Evolutionary conservation across 225 moss, liverwort and hornwort species (phyloP), one percentile per base, ranked within the genome.

Genomic region (Takakia lepidozioides): DNA sequence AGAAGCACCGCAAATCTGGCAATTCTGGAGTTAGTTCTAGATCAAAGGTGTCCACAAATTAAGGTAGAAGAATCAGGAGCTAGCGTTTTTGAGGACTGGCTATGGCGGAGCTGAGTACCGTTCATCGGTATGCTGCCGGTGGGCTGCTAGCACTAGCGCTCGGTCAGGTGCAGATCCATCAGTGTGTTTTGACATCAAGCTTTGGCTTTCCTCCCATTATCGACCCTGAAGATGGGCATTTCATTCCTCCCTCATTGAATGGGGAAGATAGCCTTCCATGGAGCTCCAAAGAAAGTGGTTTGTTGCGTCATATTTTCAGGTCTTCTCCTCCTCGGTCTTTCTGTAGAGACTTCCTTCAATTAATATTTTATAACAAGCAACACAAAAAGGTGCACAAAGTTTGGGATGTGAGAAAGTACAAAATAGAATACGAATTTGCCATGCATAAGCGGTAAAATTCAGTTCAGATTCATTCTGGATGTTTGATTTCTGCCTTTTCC

Each of bases 61-160:
- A 46, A 25, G 45, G 22, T 41, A 9, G 41, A 17, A 8, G 41
- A 41, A 25, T 46, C 20, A 23, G 21, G 25, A 25, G 25, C 10
- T 25, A 0, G 14, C 5, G 17, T 3, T 41, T 16, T 17, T 8
- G 8, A 8, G 8, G 16, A 19, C 65, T 74, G 70, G 66, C 70
- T 15, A 71, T 81, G 61, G 81, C 75, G 23, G 83, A 93, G 65
- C 74, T 89, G 24, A 73, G 74, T 51, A 53, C 73, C 44, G 73
- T 79, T 8, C 86, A 93, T 54, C 89, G 93, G 43, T 93, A 93
- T 60, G 93, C 81, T 14, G 86, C 81, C 0, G 86, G 74, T 27
- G 81, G 78, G 2, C 49, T 93, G 21, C 73, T 84, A 38, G 87
- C 84, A 17, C 55, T 90, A 38, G 86, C 90, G 0, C 68, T 95